phyloP scores from a whole-genome alignment of 805 yeast genomes.

The Metschnikowia arizonensis region DNA sequence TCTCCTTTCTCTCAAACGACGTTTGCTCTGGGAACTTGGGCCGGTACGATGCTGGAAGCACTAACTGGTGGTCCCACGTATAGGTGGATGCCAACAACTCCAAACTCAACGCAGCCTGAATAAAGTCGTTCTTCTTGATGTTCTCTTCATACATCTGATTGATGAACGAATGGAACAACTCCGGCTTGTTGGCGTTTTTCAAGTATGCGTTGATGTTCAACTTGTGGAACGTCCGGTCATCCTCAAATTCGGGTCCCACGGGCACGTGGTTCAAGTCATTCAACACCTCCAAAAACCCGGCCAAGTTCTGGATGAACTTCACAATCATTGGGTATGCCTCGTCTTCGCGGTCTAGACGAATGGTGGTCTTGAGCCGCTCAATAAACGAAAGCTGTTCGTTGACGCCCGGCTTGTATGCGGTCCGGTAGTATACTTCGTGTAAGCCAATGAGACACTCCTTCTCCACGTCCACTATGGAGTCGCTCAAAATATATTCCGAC shows the following conservation, averaged over 20 bases:
- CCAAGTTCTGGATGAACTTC: slow-evolving; percentile 49
- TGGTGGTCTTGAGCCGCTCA: slow-evolving; percentile 44
- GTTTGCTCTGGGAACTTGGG: slow-evolving; percentile 80
- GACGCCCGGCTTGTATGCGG: slow-evolving; percentile 52
- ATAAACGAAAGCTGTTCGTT: slow-evolving; percentile 54
- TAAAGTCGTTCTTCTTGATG: slow-evolving; percentile 53
- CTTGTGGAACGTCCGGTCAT: slow-evolving; percentile 77
- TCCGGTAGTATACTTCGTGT: slow-evolving; percentile 57
- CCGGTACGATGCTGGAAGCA: slow-evolving; percentile 51
- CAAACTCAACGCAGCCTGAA: slow-evolving; percentile 80
- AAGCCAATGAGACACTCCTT: slow-evolving; percentile 60
- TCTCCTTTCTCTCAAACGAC: slow-evolving; percentile 76
- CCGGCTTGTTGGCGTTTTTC: slow-evolving; percentile 74
- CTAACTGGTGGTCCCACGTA: slow-evolving; percentile 61
- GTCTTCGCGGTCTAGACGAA: slow-evolving; percentile 59
- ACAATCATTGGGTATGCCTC: slow-evolving; percentile 51
- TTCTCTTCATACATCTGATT: slow-evolving; percentile 69
- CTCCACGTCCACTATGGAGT: slow-evolving; percentile 55
- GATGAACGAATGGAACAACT: slow-evolving; percentile 73
- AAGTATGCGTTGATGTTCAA: slow-evolving; percentile 72
- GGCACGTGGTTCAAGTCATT: slow-evolving; percentile 73
- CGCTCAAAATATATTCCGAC: slow-evolving; percentile 59
- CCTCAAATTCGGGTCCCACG: slow-evolving; percentile 76
- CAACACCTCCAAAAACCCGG: slow-evolving; percentile 60
- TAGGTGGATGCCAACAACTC: slow-evolving; percentile 74